Evolutionary conservation across 192 early-diverging fungal genomes (phyloP), one percentile per base, ranked within the genome.

Genomic region (Martensiomyces pterosporus): DNA sequence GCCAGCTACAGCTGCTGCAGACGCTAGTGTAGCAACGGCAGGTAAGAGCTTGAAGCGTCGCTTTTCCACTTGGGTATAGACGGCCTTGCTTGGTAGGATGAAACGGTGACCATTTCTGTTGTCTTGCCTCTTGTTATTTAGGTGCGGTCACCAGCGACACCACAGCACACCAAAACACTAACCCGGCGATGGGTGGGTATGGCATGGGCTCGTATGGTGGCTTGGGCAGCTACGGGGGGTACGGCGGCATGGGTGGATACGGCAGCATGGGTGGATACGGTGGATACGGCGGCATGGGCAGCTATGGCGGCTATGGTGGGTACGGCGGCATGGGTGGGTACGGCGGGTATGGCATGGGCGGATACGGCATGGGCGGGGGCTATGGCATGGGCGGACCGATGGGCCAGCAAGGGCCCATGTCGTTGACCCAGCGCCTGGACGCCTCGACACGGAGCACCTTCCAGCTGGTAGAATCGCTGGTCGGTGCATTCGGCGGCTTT

Each of bases 401-500:
- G 42, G 85, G 86, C 4, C 70, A 79, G 42, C 60, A 64, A 40
- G 55, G 51, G 5, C 61, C 65, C 2, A 58, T 65, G 57, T 79
- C 87, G 17, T 55, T 90, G 16, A 83, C 86, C n/a, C 87, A 87
- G 43, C 80, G 82, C 27, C 84, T 97, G 72, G 93, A 93, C 55
- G 82, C 91, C 16, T 89, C 88, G 9, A 93, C 96, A 1, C 86
- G 87, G 21, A 82, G 92, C 17, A 90, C 94, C 2, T 99, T 99
- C 60, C 83, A 92, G 64, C 73, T 91, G 22, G 87, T 99, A 22
- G 92, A 97, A 52, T 85, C 85, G 6, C 77, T 99, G 32, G 94
- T 99, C 10, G 89, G 91, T 29, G 89, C 93, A 0, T 99, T 99
- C 82, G 93, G 88, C 25, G 94, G 94, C 12, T 96, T 99, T 77